Base-by-base conservation (phyloP, 2,329 filamentous ascomycete genomes). In the Phyllosticta ampelicida region DNA sequence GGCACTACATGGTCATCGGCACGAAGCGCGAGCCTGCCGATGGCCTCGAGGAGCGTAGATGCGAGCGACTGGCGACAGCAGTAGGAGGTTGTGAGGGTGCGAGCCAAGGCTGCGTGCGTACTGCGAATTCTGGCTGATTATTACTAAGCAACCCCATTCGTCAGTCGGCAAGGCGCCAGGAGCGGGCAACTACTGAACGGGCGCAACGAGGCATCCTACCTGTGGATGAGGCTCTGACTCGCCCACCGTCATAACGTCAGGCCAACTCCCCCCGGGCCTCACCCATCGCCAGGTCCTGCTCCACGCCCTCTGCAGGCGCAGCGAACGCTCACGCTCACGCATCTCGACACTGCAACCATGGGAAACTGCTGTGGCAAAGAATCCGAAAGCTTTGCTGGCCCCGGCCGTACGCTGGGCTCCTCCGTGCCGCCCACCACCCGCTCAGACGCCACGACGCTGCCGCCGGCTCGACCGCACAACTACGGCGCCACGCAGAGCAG, bases 361-460 rank as follows among this genome's bases (percentile, higher is more conserved):
- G 91, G 91, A 60, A 92, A 90, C 71, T 80, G 90, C 74, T 96
- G 89, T 77, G 88, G 89, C 70, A 90, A 89, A 62, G 62, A 71
- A 71, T 80, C 81, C 62, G 67, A 76, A 62, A 78, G 82, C 71
- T 94, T 90, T 75, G 16, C 53, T 29, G 81, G 82, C 56, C 85
- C 87, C 53, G 90, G 89, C 60, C 86, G 89, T 56, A 81, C 84
- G 44, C 78, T 95, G 57, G 86, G 83, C 63, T 78, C 84, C 44
- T 77, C 9, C 63, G 74, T 61, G 62, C 78, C 69, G 63, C 57
- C 49, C 53, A 19, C 51, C 76, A 67, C 62, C 61, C 60, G 72
- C 71, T 59, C 81, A 76, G 69, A 66, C 50, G 72, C 64, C 60
- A 44, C 36, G 3, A 44, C 36, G 36, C 36, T 44, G 36, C 36